Evolutionary conservation across 345 rosid genomes (phyloP).

Genomic region (Hypericum perforatum): DNA sequence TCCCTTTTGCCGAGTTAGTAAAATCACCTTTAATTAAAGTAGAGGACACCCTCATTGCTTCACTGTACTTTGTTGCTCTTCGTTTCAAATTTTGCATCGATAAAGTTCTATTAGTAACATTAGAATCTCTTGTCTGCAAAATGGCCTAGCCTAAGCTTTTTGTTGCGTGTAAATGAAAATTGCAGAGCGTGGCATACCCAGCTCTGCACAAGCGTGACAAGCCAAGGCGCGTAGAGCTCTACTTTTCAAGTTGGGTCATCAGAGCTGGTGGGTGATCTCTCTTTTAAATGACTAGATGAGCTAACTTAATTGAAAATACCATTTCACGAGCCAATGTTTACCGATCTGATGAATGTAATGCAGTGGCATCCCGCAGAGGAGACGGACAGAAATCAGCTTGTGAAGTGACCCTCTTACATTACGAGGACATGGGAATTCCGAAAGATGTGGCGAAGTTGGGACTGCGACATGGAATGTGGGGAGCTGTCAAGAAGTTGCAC

Average conservation of each 20-base stretch:
- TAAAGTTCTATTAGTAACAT: no score
- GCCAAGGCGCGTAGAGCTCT: constrained; percentile 83
- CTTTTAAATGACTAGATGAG: background rate
- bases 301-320: background rate
- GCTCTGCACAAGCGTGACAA: constrained; percentile 62
- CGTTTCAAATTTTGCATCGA: no score
- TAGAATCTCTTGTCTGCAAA: no score
- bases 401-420: constrained; percentile 79
- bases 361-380: constrained; percentile 84
- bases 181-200: constrained; percentile 64
- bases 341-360: constrained; percentile 8
- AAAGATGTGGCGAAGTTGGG: constrained; percentile 94
- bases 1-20: background rate
- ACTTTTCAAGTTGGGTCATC: constrained; percentile 89
- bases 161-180: background rate
- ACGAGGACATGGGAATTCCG: constrained; percentile 97
- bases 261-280: constrained; percentile 48
- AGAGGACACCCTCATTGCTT: no score
- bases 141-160: no score
- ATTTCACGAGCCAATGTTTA: background rate
- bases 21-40: no score
- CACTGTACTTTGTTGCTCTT: background rate
- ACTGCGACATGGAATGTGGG: constrained; percentile 97
- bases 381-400: constrained; percentile 77
- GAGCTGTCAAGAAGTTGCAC: constrained; percentile 78